Conservation (phyloP, 495 filamentous ascomycete genomes). For the Coniosporium apollinis region DNA sequence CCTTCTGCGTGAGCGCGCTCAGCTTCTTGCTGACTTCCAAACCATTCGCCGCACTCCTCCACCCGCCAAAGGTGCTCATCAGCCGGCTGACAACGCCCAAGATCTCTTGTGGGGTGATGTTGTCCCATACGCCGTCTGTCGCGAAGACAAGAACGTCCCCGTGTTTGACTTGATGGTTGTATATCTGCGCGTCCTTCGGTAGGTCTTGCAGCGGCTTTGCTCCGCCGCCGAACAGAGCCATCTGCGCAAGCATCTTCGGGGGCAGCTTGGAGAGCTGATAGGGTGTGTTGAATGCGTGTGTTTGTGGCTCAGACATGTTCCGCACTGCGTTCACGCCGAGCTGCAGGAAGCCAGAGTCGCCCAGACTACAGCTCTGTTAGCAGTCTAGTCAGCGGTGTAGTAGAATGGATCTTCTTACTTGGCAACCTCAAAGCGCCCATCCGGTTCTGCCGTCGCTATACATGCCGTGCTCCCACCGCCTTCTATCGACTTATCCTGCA, state of each 20-base stretch:
- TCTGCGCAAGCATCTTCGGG: conserved; percentile 54
- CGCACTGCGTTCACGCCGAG: conserved; percentile 70
- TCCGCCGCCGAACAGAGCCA: conserved; percentile 69
- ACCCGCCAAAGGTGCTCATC: conserved; percentile 59
- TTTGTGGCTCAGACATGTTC: conserved; percentile 68
- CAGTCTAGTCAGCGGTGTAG: not conserved
- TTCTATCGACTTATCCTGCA: conserved; percentile 48
- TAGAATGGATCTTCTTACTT: conserved; percentile 35
- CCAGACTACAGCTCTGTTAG: conserved; percentile 34
- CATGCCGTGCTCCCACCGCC: conserved; percentile 87
- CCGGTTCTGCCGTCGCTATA: conserved; percentile 50
- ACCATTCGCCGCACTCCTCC: conserved; percentile 41
- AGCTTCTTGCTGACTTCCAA: conserved; percentile 28
- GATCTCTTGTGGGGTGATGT: conserved; percentile 78
- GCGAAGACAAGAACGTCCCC: conserved; percentile 86
- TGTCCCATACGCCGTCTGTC: conserved; percentile 93
- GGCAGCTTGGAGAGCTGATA: conserved; percentile 88
- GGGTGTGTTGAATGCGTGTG: conserved; percentile 93
- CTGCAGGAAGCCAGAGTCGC: conserved; percentile 89
- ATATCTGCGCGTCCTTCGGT: conserved; percentile 69
- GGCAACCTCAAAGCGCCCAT: conserved; percentile 67
- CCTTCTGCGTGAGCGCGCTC: conserved; percentile 7
- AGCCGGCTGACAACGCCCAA: conserved; percentile 57
- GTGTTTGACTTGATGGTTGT: conserved; percentile 57
- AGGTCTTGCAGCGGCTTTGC: conserved; percentile 52